Evolutionary conservation across 768 basidiomycete genomes (phyloP).

Genomic region (Lactifluus subvellereus): DNA sequence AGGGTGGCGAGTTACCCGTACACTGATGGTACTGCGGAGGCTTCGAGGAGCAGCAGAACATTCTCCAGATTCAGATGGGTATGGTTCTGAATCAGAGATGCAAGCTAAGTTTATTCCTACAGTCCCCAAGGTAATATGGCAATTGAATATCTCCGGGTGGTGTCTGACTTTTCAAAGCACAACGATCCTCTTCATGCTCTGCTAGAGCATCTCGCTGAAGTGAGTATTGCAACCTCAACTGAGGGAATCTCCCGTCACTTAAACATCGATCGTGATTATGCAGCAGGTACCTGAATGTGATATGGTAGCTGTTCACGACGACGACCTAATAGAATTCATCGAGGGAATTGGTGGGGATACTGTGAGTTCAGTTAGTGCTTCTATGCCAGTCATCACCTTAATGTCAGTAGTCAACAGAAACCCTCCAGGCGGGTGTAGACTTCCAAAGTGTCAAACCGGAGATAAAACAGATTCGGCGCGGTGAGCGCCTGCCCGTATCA

Average conservation of each 20-base stretch:
- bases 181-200: background rate
- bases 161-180: background rate
- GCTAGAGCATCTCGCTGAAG: background rate
- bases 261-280: background rate
- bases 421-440: background rate
- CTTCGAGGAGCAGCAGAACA: background rate
- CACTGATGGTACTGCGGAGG: background rate
- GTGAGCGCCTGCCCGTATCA: background rate
- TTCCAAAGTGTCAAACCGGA: background rate
- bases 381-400: background rate
- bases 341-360: background rate
- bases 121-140: background rate
- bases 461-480: background rate
- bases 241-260: background rate
- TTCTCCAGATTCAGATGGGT: background rate
- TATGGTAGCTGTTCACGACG: background rate
- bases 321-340: background rate
- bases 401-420: background rate
- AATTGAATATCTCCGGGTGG: background rate
- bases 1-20: background rate
- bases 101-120: background rate
- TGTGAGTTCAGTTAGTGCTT: background rate
- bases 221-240: background rate
- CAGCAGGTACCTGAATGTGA: constrained; percentile 1
- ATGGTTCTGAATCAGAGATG: background rate